A percentile compares a stretch with the other conserved stretches of the same genome.
Evolutionary conservation across 2,329 filamentous ascomycete species (phyloP).

Genomic region (Trichoderma polysporum): DNA sequence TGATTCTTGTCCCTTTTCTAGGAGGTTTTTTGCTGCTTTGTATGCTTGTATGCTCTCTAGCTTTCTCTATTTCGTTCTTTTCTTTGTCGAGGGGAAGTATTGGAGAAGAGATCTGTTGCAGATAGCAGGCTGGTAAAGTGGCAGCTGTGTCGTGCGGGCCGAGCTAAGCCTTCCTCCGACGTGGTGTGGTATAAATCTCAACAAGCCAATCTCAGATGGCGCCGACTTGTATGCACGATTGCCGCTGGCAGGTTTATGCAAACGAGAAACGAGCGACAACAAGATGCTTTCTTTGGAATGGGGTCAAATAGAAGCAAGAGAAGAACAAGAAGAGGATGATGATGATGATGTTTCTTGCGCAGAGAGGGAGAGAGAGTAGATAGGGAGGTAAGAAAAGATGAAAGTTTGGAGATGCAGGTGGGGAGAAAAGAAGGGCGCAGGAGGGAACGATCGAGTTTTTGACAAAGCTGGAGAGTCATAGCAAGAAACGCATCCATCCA

Average conservation of each 20-base stretch:
- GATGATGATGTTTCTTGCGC: background rate
- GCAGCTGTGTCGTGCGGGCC: background rate
- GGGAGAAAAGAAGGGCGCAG: conserved; percentile 21
- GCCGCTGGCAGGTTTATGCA: background rate
- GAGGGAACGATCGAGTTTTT: conserved; percentile 32
- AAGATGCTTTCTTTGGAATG: background rate
- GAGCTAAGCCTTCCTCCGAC: background rate
- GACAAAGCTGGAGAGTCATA: conserved; percentile 32
- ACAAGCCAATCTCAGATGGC: conserved; percentile 7
- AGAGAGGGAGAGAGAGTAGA: background rate
- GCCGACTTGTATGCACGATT: conserved; percentile 6
- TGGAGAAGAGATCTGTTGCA: background rate
- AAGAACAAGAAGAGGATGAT: background rate
- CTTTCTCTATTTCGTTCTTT: background rate
- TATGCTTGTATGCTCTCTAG: background rate
- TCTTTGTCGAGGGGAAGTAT: background rate
- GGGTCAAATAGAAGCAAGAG: background rate
- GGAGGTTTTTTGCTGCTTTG: background rate
- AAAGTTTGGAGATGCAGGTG: conserved; percentile 9
- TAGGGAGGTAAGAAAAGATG: background rate
- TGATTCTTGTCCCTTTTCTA: background rate
- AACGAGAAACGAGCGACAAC: conserved; percentile 6
- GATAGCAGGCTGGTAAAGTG: background rate
- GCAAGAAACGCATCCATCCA: conserved; percentile 34
- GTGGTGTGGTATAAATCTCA: background rate